phyloP scores from a whole-genome alignment of 2,329 filamentous ascomycete species.

The Colletotrichum theobromicola region DNA sequence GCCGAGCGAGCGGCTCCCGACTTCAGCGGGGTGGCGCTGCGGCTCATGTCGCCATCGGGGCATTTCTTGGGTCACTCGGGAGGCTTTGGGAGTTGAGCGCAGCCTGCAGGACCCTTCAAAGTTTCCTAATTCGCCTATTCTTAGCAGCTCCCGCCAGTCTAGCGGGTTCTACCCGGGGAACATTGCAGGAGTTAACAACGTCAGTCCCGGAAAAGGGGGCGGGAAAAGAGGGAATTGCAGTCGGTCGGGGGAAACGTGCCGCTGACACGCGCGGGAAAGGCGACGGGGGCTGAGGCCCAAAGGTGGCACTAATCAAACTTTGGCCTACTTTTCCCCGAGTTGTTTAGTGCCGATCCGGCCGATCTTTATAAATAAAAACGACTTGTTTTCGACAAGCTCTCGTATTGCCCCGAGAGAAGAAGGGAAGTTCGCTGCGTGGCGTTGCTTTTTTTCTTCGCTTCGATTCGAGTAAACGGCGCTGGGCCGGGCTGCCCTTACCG shows the following conservation, averaged over 20 bases:
- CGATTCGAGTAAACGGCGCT: neutral
- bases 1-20: neutral
- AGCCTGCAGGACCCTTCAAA: neutral
- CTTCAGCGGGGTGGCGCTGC: neutral
- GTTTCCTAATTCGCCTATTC: neutral
- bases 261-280: neutral
- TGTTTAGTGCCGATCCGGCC: neutral
- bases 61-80: neutral
- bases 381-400: neutral
- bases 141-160: neutral
- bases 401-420: neutral
- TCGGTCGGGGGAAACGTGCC: neutral
- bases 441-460: neutral
- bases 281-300: neutral
- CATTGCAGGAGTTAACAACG: neutral
- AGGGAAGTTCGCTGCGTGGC: neutral
- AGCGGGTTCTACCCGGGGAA: neutral
- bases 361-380: conserved; percentile 2
- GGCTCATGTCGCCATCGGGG: neutral
- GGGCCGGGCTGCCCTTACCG: neutral
- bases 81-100: neutral
- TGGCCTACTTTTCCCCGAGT: neutral
- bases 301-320: conserved; percentile 6
- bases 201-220: neutral
- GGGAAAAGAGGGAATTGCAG: neutral